phyloP scores from a whole-genome alignment of 805 yeast genomes.

The Metschnikowia picachoensis region DNA sequence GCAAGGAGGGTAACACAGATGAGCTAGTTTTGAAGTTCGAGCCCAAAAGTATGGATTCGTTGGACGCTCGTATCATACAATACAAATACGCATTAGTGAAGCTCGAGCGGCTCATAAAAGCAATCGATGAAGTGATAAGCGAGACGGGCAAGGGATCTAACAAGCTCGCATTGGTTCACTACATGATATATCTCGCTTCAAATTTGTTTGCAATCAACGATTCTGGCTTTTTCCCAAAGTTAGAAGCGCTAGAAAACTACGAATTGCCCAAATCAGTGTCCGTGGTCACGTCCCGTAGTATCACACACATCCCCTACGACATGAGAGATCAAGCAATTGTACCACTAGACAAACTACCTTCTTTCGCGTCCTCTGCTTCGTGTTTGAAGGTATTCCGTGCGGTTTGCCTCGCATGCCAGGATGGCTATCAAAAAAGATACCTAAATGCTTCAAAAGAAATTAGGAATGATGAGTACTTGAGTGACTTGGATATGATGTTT shows the following conservation, averaged over 20 bases:
- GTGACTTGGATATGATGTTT: conserved; percentile 22
- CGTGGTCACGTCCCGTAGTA: conserved; percentile 26
- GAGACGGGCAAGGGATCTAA: neutral
- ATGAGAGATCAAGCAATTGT: conserved; percentile 31
- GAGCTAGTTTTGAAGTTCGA: conserved; percentile 2
- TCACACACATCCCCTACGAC: conserved; percentile 42
- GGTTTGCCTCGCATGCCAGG: conserved; percentile 27
- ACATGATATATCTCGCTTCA: conserved; percentile 30
- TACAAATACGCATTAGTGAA: conserved; percentile 52
- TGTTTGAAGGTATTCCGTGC: conserved; percentile 28
- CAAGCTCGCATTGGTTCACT: conserved; percentile 31
- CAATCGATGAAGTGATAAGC: conserved; percentile 9
- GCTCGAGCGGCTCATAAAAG: conserved; percentile 31
- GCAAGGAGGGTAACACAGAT: too few relatives aligned
- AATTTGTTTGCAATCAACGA: conserved; percentile 38
- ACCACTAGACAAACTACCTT: conserved; percentile 32
- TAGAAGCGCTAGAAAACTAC: conserved; percentile 28
- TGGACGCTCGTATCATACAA: conserved; percentile 57
- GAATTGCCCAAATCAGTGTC: conserved; percentile 23
- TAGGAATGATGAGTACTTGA: conserved; percentile 15
- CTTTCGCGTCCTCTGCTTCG: conserved; percentile 17
- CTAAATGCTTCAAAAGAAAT: conserved; percentile 25
- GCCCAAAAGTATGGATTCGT: conserved; percentile 28
- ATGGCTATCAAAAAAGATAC: conserved; percentile 37
- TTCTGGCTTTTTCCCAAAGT: conserved; percentile 24